A percentile compares a stretch with the other conserved stretches of the same genome.
Evolutionary conservation across 2,329 filamentous ascomycete genomes (phyloP).

Genomic region (Didymella segeticola): DNA sequence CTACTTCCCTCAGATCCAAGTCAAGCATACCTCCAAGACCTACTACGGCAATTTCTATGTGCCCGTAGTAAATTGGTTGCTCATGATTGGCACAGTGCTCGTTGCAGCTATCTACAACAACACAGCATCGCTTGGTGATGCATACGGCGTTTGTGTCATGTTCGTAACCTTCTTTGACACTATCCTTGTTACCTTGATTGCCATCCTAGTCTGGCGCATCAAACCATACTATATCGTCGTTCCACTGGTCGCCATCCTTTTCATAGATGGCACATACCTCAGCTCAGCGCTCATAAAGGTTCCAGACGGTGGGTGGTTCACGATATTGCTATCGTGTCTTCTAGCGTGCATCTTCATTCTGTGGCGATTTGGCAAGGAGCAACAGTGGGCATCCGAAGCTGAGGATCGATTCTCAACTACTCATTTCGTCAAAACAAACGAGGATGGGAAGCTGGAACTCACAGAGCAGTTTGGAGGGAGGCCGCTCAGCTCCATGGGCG

Average conservation of each 20-base stretch:
- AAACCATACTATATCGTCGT: constrained; percentile 66
- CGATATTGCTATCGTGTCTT: constrained; percentile 67
- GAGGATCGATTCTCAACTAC: constrained; percentile 59
- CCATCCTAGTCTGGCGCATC: constrained; percentile 74
- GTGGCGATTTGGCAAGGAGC: constrained; percentile 81
- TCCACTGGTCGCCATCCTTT: constrained; percentile 69
- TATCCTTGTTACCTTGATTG: constrained; percentile 74
- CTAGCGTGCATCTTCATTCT: constrained; percentile 72
- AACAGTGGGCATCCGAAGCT: constrained; percentile 64
- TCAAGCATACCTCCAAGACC: constrained; percentile 71
- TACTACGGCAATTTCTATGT: constrained; percentile 81
- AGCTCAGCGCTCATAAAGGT: constrained; percentile 75
- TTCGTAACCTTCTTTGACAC: constrained; percentile 81
- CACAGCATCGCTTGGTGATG: constrained; percentile 68
- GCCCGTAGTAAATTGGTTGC: constrained; percentile 76
- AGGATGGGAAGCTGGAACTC: constrained; percentile 47
- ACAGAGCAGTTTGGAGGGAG: constrained; percentile 48
- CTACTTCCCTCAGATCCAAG: constrained; percentile 79
- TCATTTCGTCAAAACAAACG: constrained; percentile 50
- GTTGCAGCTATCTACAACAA: constrained; percentile 78
- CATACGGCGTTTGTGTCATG: constrained; percentile 81
- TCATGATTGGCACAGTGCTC: constrained; percentile 77
- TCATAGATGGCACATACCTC: constrained; percentile 72
- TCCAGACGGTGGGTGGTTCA: constrained; percentile 80
- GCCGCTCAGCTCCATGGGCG: constrained; percentile 49